Conservation (phyloP, 305 asterid genomes). For the Fraxinus angustifolia region DNA sequence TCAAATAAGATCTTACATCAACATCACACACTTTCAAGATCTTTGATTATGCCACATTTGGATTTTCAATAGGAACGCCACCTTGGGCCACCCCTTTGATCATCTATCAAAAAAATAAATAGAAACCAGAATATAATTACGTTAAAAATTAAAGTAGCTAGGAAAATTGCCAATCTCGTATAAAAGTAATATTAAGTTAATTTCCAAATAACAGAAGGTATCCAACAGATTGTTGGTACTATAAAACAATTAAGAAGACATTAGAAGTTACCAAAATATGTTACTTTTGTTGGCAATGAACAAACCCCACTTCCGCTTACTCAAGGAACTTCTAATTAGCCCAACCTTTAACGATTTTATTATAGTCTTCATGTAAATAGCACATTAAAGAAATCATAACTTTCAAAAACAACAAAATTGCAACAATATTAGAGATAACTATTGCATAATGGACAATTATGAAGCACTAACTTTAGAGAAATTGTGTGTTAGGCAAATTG, state of each 20-base stretch:
- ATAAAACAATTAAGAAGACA: not conserved
- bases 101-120: no score
- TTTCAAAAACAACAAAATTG: not conserved
- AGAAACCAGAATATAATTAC: no score
- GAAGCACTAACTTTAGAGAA: conserved; percentile 65
- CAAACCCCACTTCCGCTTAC: conserved; percentile 96
- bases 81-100: no score
- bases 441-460: not conserved
- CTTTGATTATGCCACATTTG: no score
- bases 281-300: conserved; percentile 66
- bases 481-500: conserved; percentile 9
- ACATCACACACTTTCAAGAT: no score
- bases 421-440: not conserved
- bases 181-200: no score
- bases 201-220: no score
- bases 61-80: no score
- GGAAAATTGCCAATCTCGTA: no score
- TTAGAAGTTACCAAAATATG: not conserved
- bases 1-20: no score
- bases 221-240: no score
- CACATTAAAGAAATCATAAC: not conserved
- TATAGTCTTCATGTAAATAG: conserved; percentile 61
- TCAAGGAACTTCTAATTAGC: conserved; percentile 67
- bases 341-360: conserved; percentile 90
- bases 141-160: no score